These are phyloP conservation scores for Volutella citrinella DNA, from an alignment of 2,329 filamentous ascomycete genomes.

Conservation along the genomic window DNA sequence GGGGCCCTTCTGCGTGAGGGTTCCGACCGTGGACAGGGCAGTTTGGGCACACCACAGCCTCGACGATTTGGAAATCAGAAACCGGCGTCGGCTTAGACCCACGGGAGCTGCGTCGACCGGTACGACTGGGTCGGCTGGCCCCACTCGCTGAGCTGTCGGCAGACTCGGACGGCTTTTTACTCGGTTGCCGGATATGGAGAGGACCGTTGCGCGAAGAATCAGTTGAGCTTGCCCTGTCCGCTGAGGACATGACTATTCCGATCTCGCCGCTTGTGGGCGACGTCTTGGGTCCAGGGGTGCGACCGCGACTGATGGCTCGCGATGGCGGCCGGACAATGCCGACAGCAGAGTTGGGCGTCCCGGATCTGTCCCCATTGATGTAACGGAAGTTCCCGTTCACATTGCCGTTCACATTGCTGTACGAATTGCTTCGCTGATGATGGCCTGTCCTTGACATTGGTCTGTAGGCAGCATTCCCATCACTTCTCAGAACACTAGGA, in stretches of 20 bases:
- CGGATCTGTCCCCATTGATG: background rate
- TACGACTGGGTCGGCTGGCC: too few species aligned
- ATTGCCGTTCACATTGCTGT: background rate
- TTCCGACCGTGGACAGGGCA: conserved; percentile 14
- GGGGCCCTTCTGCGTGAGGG: too few species aligned
- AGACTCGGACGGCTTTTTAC: conserved; percentile 2
- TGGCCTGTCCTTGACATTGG: background rate
- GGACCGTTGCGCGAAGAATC: conserved; percentile 14
- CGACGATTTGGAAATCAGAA: conserved; percentile 9
- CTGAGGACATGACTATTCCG: background rate
- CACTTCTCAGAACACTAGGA: conserved; percentile 10
- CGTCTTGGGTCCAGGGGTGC: conserved; percentile 8
- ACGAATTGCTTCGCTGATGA: conserved; percentile 14
- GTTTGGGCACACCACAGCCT: conserved; percentile 7
- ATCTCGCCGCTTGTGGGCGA: conserved; percentile 1
- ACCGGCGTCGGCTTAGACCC: background rate
- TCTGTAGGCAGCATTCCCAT: background rate
- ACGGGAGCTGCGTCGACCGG: too few species aligned
- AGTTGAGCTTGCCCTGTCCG: conserved; percentile 7
- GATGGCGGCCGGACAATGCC: conserved; percentile 5
- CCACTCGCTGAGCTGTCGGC: too few species aligned
- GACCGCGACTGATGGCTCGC: conserved; percentile 11
- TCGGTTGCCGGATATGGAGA: conserved; percentile 5
- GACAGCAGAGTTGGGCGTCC: conserved; percentile 1
- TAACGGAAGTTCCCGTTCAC: too few species aligned